phyloP scores from a whole-genome alignment of 768 basidiomycete species.

The Rhodosporidiobolus sp. region DNA sequence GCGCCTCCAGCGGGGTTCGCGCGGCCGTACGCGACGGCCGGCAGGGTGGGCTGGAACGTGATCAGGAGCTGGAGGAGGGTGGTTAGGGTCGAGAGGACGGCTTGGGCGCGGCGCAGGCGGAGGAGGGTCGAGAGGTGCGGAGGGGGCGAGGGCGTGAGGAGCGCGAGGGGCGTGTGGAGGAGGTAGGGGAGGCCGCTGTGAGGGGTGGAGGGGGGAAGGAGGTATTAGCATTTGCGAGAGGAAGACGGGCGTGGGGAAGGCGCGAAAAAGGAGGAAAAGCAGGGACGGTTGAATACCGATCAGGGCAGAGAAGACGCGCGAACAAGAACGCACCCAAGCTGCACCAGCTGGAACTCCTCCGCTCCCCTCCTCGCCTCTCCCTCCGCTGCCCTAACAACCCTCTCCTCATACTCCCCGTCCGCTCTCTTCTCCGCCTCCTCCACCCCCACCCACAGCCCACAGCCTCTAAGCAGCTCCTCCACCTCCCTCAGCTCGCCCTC shows the following conservation, averaged over 20 bases:
- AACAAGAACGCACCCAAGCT: slow-evolving; percentile 21
- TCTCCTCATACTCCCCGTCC: not conserved
- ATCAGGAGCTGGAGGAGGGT: slow-evolving; percentile 37
- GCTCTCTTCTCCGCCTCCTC: not conserved
- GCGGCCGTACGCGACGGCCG: slow-evolving; percentile 30
- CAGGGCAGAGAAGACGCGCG: too few relatives aligned
- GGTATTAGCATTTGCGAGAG: too few relatives aligned
- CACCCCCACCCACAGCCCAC: slow-evolving; percentile 12
- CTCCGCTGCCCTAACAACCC: not conserved
- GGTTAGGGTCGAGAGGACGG: slow-evolving; percentile 22
- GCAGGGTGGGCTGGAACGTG: slow-evolving; percentile 20
- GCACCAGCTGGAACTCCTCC: slow-evolving; percentile 26
- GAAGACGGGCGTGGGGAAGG: too few relatives aligned
- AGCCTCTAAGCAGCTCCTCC: slow-evolving; percentile 8
- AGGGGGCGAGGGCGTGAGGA: not conserved
- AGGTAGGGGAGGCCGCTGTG: slow-evolving; percentile 33
- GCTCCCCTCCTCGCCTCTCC: not conserved
- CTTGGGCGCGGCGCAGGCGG: slow-evolving; percentile 15
- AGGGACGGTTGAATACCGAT: too few relatives aligned
- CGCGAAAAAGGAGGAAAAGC: too few relatives aligned
- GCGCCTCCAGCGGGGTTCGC: not conserved
- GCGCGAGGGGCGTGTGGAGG: slow-evolving; percentile 9
- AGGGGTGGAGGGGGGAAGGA: not conserved
- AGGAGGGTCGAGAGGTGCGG: not conserved
- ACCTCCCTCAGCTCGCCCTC: slow-evolving; percentile 19